Evolutionary conservation across 2,329 filamentous ascomycete species (phyloP).

Genomic region (Paracorniculantispora psalliotae): DNA sequence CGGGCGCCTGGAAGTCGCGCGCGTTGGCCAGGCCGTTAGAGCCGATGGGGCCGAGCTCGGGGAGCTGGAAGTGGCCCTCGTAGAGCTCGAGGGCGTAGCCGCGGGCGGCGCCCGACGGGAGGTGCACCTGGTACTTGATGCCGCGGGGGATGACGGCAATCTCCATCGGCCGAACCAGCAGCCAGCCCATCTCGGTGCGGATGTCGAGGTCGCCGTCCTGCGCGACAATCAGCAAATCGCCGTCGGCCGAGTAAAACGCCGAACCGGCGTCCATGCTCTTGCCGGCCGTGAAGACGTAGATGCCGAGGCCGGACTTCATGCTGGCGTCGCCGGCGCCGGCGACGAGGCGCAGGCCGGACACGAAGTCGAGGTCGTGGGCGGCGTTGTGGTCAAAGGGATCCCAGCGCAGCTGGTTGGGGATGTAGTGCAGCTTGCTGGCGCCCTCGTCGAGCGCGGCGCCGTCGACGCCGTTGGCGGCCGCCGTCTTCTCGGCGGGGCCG

Average conservation of each 20-base stretch:
- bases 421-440: slow-evolving; percentile 56
- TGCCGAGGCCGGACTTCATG: slow-evolving; percentile 68
- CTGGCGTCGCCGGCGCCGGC: slow-evolving; percentile 73
- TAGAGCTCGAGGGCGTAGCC: slow-evolving; percentile 70
- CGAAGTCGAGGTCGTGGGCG: slow-evolving; percentile 41
- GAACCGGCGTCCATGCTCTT: slow-evolving; percentile 63
- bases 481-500: slow-evolving; percentile 36
- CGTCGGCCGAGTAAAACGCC: slow-evolving; percentile 76
- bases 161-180: slow-evolving; percentile 66
- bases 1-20: slow-evolving; percentile 66
- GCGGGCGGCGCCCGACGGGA: slow-evolving; percentile 53
- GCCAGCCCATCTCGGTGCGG: slow-evolving; percentile 63
- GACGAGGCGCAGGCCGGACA: slow-evolving; percentile 58
- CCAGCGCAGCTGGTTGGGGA: slow-evolving; percentile 80
- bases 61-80: slow-evolving; percentile 61
- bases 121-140: slow-evolving; percentile 61
- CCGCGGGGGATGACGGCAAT: slow-evolving; percentile 68
- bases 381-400: slow-evolving; percentile 67
- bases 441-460: slow-evolving; percentile 17
- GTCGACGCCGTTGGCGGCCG: slow-evolving; percentile 20
- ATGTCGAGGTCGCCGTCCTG: slow-evolving; percentile 68
- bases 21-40: slow-evolving; percentile 64
- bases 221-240: slow-evolving; percentile 68
- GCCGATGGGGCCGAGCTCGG: slow-evolving; percentile 64
- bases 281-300: slow-evolving; percentile 70